phyloP scores from a whole-genome alignment of 73 alveolate species.

The Uronychia binucleata region DNA sequence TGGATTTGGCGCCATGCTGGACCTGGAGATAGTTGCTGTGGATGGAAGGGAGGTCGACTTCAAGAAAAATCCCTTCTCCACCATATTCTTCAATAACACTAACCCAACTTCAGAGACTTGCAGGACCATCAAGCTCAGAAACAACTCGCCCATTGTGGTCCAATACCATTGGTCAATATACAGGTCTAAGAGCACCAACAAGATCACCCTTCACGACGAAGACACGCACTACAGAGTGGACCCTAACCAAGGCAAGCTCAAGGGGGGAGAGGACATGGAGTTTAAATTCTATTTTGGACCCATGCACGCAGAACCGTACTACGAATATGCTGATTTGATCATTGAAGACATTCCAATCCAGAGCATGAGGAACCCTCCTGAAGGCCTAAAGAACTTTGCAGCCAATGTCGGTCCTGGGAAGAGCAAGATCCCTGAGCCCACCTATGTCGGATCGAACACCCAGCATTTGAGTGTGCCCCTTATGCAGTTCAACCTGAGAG shows the following conservation, averaged over 20 bases:
- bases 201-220: constrained; percentile 84
- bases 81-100: constrained; percentile 89
- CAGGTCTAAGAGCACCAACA: constrained; percentile 78
- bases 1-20: constrained; percentile 91
- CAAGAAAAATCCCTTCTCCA: constrained; percentile 66
- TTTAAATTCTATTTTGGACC: constrained; percentile 81
- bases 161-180: constrained; percentile 94
- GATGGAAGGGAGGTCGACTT: constrained; percentile 89
- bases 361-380: constrained; percentile 82
- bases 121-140: constrained; percentile 78
- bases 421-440: constrained; percentile 44
- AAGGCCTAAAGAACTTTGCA: constrained; percentile 57
- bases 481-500: constrained; percentile 66
- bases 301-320: constrained; percentile 71
- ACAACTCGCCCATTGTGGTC: constrained; percentile 85
- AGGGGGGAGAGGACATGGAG: constrained; percentile 78
- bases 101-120: constrained; percentile 80
- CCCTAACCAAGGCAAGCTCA: constrained; percentile 87
- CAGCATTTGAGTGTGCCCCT: constrained; percentile 63
- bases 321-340: constrained; percentile 72
- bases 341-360: constrained; percentile 85
- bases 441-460: constrained; percentile 70
- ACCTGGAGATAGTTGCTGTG: constrained; percentile 80
- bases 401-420: constrained; percentile 13
- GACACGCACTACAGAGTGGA: constrained; percentile 85